phyloP scores from a whole-genome alignment of 192 early-diverging fungal genomes.

The Entophlyctis luteolus region DNA sequence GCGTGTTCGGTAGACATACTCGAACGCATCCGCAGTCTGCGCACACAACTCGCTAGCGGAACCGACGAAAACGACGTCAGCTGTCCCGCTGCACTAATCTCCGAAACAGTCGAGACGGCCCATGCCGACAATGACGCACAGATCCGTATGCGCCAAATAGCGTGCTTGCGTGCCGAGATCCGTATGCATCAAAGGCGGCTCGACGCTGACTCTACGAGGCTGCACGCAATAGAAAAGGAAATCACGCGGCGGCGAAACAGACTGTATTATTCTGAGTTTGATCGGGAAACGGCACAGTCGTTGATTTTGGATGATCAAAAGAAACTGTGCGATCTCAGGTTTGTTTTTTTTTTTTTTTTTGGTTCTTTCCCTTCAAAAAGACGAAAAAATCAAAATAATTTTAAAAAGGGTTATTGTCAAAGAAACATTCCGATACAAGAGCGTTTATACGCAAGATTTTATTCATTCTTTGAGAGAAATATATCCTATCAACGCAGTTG shows the following conservation, averaged over 20 bases:
- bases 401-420: not conserved
- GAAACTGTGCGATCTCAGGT: not conserved
- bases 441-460: not conserved
- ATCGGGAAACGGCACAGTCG: constrained; percentile 11
- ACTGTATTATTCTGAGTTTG: constrained; percentile 14
- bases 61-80: too few species aligned
- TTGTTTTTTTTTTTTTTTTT: not conserved
- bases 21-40: too few species aligned
- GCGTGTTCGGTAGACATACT: too few species aligned
- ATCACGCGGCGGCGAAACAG: constrained; percentile 14
- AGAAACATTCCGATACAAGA: constrained; percentile 8
- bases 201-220: not conserved
- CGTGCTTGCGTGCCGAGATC: too few species aligned
- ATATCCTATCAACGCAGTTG: constrained; percentile 35
- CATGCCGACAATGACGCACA: too few species aligned
- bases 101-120: too few species aligned
- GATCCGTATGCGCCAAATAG: too few species aligned
- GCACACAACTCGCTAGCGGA: too few species aligned
- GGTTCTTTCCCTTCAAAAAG: not conserved
- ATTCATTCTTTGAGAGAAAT: constrained; percentile 20
- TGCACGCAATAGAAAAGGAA: not conserved
- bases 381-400: not conserved
- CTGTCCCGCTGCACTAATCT: too few species aligned
- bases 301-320: not conserved
- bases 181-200: too few species aligned